Evolutionary conservation across 371 early-diverging fungal genomes (phyloP), one percentile per base, ranked within the genome.

Genomic region (Batrachochytrium dendrobatidis): DNA sequence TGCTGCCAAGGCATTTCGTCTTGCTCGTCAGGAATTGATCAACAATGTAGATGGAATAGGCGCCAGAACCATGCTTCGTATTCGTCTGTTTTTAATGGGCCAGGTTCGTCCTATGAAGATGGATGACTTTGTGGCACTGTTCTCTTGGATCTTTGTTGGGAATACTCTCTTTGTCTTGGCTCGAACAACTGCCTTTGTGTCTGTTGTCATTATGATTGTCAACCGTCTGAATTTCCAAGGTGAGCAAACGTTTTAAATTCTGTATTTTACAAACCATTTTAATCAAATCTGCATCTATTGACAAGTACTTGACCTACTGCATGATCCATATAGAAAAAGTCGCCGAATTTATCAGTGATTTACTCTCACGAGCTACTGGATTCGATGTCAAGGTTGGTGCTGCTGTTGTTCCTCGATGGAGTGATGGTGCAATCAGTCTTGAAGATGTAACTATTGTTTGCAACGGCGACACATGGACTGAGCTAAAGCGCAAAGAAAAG

Each of bases 391-490:
- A 79, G 2, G 92, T 95, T 61, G 95, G 92, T 48, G 86, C 90
- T 2, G 92, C 93, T 4, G 91, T 95, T 56, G 81, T 88, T 4
- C 98, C 98, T 3, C 88, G 88, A 35, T 97, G 95, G 95, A 82
- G 87, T 55, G 86, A 86, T 24, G 94, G 95, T 7, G 83, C 85
- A 24, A 94, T 97, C 52, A 76, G 88, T 7, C 80, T 97, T 31
- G 85, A 82, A 50, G 90, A 95, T 64, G 92, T 97, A 1, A 69
- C 73, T 5, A 55, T 75, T 8, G 44, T 65, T 69, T 89, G 54
- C 65, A 74, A 50, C 67, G 80, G 60, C 34, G 65, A 71, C 30
- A 72, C 73, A 0, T 76, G 71, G 72, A 33, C 46, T 43, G 65
- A 44, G 53, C 58, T 28, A 33, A 50, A 64, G 43, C 51, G 55